Evolutionary conservation across 1,284 basidiomycete genomes (phyloP), one percentile per base, ranked within the genome.

Genomic region (Retiboletus flavoniger): DNA sequence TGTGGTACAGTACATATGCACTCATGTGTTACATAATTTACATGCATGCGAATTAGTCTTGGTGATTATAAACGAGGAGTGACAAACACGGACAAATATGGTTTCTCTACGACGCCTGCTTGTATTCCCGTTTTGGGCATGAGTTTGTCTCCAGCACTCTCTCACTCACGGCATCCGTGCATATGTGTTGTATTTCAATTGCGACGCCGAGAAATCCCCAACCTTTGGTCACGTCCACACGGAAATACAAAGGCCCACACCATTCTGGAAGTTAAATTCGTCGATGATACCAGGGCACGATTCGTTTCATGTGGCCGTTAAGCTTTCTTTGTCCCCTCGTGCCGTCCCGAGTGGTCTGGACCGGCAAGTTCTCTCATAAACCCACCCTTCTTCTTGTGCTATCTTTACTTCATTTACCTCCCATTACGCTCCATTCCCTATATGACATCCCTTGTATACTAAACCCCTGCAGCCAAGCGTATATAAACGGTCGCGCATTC

Each of bases 91-190:
- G 13, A 16, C 50, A 67, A 55, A 50, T 13, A 48, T 26, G 3
- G 57, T 56, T 51, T 31, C 36, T 24, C n/a, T 29, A 45, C 48
- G 48, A 56, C 63, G 34, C 38, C 51, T 11, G 54, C 53, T 71
- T 69, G 59, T 70, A 55, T 58, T 67, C 68, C 67, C 8, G 34
- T 63, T 70, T 70, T 69, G 59, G 65, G 8, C 50, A 56, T 64
- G 7, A 32, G 35, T 42, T 62, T 63, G 50, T 61, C 19, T 26
- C 17, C 4, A 16, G 28, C 41, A 24, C 41, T 11, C 11, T 32
- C 11, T 14, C 7, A 10, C 31, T 14, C 3, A 32, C 31, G 13
- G 31, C 13, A 14, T 10, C 31, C 9, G 13, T 11, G 21, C 24
- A 16, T 16, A 21, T 5, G 14, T 21, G 42, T 48, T 40, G 52